Evolutionary conservation across 306 rosid genomes (phyloP).

Genomic region (Trifolium fragiferum): DNA sequence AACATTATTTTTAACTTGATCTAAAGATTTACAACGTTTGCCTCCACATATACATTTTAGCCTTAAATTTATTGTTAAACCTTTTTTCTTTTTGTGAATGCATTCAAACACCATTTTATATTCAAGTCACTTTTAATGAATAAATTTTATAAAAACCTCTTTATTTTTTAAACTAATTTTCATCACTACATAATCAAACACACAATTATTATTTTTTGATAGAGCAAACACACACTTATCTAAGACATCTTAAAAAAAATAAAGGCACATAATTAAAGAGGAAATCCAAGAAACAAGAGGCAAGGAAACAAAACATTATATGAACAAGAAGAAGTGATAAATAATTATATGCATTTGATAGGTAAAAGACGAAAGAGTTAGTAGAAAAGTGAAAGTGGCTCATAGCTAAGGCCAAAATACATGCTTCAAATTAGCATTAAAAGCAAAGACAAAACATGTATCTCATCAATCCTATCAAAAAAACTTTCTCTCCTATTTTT

Average conservation of each 20-base stretch:
- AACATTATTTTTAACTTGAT: no score
- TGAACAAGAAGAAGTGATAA: slow-evolving; percentile 26
- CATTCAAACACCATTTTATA: neutral
- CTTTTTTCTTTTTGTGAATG: neutral
- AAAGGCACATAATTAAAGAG: slow-evolving; percentile 3
- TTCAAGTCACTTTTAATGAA: neutral
- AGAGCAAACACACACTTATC: neutral
- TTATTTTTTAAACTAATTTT: neutral
- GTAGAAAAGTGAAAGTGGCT: slow-evolving; percentile 49
- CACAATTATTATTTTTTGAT: neutral
- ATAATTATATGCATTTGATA: slow-evolving; percentile 43
- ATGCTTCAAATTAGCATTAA: slow-evolving; percentile 42
- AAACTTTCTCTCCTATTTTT: slow-evolving; percentile 36
- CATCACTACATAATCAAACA: neutral
- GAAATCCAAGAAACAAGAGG: slow-evolving; percentile 5
- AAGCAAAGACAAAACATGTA: slow-evolving; percentile 50
- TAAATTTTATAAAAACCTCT: no score
- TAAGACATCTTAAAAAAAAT: neutral
- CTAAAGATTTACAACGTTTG: no score
- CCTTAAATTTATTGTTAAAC: no score
- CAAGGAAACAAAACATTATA: neutral
- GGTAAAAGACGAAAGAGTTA: slow-evolving; percentile 48
- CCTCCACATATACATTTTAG: no score
- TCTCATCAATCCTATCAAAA: slow-evolving; percentile 47
- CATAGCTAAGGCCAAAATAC: slow-evolving; percentile 45